Conservation (phyloP, 23 red algal species). For the Gracilaria domingensis region DNA sequence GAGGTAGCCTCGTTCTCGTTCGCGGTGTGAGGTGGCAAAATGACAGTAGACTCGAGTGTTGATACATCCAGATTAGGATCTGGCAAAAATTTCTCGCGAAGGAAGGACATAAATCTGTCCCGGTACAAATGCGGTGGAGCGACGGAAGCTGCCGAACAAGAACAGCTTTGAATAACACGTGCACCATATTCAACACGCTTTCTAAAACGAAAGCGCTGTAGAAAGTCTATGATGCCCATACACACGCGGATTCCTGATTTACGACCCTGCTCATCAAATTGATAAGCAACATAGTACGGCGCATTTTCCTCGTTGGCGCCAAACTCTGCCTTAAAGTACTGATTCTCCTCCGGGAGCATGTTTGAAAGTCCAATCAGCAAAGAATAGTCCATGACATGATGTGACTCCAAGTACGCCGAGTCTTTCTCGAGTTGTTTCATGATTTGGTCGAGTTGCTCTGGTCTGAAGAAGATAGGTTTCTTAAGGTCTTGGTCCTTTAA, state of each 20-base stretch:
- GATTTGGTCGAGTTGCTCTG: constrained; percentile 68
- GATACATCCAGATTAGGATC: constrained; percentile 72
- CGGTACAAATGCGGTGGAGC: constrained; percentile 72
- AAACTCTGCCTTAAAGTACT: constrained; percentile 45
- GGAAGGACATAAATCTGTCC: constrained; percentile 74
- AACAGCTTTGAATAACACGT: constrained; percentile 69
- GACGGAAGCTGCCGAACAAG: constrained; percentile 57
- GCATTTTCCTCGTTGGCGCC: constrained; percentile 69
- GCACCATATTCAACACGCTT: constrained; percentile 84
- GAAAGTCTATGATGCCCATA: constrained; percentile 91
- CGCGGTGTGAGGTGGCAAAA: not conserved
- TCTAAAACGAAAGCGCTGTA: constrained; percentile 76
- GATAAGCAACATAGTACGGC: constrained; percentile 73
- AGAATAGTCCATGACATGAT: constrained; percentile 90
- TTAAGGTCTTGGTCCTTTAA: constrained; percentile 87
- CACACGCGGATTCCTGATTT: constrained; percentile 71
- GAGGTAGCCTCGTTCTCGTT: not conserved
- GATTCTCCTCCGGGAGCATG: constrained; percentile 72
- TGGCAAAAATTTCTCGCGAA: constrained; percentile 64
- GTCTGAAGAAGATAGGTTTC: constrained; percentile 73
- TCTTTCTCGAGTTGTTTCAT: constrained; percentile 81
- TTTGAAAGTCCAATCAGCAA: constrained; percentile 87
- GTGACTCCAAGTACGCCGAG: constrained; percentile 70
- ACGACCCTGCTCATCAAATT: constrained; percentile 47
- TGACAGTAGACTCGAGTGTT: constrained; percentile 36